These are phyloP conservation scores for Cercospora citrullina DNA, from an alignment of 2,329 filamentous ascomycete genomes.

Conservation along the genomic window DNA sequence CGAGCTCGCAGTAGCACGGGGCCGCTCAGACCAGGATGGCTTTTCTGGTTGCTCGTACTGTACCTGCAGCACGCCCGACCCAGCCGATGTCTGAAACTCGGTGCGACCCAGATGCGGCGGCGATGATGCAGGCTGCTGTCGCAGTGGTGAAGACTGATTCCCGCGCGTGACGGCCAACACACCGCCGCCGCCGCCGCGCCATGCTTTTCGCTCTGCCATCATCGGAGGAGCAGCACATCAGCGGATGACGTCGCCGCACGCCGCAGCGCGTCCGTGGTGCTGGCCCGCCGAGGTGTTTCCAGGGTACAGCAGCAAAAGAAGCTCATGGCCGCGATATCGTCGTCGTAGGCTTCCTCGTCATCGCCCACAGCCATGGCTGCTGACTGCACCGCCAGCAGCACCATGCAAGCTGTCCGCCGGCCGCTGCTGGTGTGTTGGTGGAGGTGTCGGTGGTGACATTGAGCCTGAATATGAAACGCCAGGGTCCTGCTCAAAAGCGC, in stretches of 20 bases:
- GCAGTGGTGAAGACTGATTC: not conserved
- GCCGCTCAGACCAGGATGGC: not conserved
- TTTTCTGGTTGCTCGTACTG: not conserved
- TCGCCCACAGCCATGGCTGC: not conserved
- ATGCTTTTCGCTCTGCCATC: not conserved
- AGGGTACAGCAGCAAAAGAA: not conserved
- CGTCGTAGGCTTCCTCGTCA: not conserved
- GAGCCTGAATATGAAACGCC: constrained; percentile 7
- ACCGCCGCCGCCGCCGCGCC: not conserved
- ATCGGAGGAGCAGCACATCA: not conserved
- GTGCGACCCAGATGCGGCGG: not conserved
- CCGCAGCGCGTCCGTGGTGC: not conserved
- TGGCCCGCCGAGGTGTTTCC: not conserved
- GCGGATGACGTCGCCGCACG: not conserved
- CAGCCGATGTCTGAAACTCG: constrained; percentile 1
- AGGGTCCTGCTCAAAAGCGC: not conserved
- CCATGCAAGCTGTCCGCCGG: not conserved
- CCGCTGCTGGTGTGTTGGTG: not conserved
- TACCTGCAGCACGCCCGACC: constrained; percentile 12
- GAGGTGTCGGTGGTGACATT: not conserved
- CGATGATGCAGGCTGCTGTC: not conserved
- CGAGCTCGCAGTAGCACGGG: not conserved
- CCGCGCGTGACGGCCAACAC: not conserved
- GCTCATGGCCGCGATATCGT: not conserved
- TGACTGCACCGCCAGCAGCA: not conserved